A percentile compares a stretch with the other conserved stretches of the same genome.
Evolutionary conservation across 2,329 filamentous ascomycete species (phyloP).

Genomic region (Monilinia aucupariae): DNA sequence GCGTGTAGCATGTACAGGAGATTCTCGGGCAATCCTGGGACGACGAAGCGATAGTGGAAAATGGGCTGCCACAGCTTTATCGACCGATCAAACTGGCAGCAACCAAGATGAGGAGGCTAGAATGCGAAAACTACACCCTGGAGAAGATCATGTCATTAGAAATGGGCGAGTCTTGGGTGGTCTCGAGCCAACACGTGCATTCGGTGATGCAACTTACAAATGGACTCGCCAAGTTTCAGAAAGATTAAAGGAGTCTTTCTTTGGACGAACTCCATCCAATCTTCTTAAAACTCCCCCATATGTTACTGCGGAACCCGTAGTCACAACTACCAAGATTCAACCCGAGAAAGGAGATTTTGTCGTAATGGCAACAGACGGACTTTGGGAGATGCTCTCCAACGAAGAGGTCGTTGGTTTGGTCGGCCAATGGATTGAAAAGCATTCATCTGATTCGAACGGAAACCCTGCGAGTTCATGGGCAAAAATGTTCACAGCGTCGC

Average conservation of each 20-base stretch:
- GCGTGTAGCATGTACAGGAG: slow-evolving; percentile 90
- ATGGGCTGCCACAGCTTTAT: slow-evolving; percentile 86
- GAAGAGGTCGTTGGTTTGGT: slow-evolving; percentile 96
- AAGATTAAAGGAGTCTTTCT: slow-evolving; percentile 78
- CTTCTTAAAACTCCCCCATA: slow-evolving; percentile 89
- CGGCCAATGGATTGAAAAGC: slow-evolving; percentile 89
- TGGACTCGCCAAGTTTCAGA: slow-evolving; percentile 84
- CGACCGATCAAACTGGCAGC: slow-evolving; percentile 87
- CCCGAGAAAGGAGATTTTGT: slow-evolving; percentile 90
- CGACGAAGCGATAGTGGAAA: slow-evolving; percentile 73
- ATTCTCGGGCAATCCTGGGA: slow-evolving; percentile 91
- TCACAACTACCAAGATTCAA: slow-evolving; percentile 88
- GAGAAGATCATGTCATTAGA: slow-evolving; percentile 78
- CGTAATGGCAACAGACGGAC: slow-evolving; percentile 90
- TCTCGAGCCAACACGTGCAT: slow-evolving; percentile 86
- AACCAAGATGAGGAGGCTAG: slow-evolving; percentile 80
- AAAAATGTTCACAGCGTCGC: slow-evolving; percentile 53
- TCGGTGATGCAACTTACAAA: slow-evolving; percentile 95
- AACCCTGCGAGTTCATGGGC: slow-evolving; percentile 57
- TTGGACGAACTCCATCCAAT: slow-evolving; percentile 71
- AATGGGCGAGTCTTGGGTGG: slow-evolving; percentile 90
- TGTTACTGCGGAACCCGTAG: slow-evolving; percentile 90
- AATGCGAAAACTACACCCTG: slow-evolving; percentile 79
- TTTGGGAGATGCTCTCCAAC: slow-evolving; percentile 99
- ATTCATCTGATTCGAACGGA: slow-evolving; percentile 40